A percentile compares a stretch with the other conserved stretches of the same genome.
phyloP scores from a whole-genome alignment of 2,329 filamentous ascomycete species.

The Tolypocladium paradoxum region DNA sequence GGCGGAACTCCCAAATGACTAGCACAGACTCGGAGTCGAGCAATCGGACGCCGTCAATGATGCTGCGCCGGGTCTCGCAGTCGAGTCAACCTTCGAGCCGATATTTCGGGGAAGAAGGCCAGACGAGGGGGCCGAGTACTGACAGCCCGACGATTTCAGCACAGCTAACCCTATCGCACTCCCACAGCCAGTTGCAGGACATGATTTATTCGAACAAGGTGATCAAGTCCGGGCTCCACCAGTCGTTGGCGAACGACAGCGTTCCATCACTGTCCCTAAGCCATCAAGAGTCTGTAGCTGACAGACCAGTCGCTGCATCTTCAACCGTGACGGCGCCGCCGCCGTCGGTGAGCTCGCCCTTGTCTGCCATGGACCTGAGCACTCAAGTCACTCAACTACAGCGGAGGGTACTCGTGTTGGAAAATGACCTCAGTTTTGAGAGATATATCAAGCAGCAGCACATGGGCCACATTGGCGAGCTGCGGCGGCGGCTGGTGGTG shows the following conservation, averaged over 20 bases:
- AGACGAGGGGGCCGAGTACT: slow-evolving; percentile 21
- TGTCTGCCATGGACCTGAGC: slow-evolving; percentile 20
- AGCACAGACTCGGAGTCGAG: slow-evolving; percentile 32
- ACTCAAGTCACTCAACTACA: slow-evolving; percentile 48
- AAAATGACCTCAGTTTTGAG: slow-evolving; percentile 76
- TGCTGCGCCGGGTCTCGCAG: slow-evolving; percentile 33
- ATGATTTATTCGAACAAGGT: slow-evolving; percentile 49
- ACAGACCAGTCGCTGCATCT: slow-evolving; percentile 21
- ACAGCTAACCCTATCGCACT: slow-evolving; percentile 33
- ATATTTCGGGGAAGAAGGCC: slow-evolving; percentile 32
- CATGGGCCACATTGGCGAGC: slow-evolving; percentile 67
- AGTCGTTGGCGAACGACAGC: slow-evolving; percentile 47
- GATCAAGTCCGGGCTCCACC: slow-evolving; percentile 44
- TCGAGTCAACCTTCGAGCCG: slow-evolving; percentile 39
- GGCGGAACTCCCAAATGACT: slow-evolving; percentile 44
- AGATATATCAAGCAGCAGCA: slow-evolving; percentile 77
- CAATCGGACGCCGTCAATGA: slow-evolving; percentile 23
- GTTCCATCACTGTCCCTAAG: slow-evolving; percentile 42
- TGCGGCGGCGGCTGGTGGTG: slow-evolving; percentile 63
- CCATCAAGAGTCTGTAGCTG: slow-evolving; percentile 34
- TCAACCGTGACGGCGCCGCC: slow-evolving; percentile 13
- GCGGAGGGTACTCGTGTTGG: slow-evolving; percentile 62
- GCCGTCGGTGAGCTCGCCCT: slow-evolving; percentile 14
- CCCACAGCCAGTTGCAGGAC: slow-evolving; percentile 48
- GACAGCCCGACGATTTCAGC: slow-evolving; percentile 57